These are phyloP conservation scores for Tricholoma flavovirens DNA, from an alignment of 768 basidiomycete genomes.

Conservation along the genomic window DNA sequence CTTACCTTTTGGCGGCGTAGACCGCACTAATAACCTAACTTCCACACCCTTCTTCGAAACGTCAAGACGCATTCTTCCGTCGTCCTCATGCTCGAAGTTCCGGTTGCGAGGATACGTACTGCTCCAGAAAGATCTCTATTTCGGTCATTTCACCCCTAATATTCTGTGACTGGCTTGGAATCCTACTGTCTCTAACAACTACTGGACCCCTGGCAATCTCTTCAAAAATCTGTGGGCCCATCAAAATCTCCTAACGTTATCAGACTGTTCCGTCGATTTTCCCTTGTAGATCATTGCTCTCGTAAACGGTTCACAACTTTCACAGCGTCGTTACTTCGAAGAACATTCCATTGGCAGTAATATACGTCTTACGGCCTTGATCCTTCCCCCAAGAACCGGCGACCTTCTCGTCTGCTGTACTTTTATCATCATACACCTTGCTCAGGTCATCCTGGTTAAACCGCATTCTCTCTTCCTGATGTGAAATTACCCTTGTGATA, in stretches of 20 bases:
- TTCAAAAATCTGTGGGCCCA: neutral
- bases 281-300: neutral
- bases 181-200: neutral
- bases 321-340: neutral
- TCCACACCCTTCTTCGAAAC: neutral
- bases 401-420: neutral
- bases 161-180: neutral
- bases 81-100: neutral
- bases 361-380: neutral
- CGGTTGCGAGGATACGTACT: neutral
- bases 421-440: neutral
- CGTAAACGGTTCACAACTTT: neutral
- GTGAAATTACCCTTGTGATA: neutral
- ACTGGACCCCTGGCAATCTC: neutral
- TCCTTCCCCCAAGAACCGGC: neutral
- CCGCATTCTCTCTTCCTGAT: neutral
- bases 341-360: neutral
- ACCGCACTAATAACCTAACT: neutral
- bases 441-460: neutral
- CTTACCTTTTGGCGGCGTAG: neutral
- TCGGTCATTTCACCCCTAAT: neutral
- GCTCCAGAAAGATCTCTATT: neutral
- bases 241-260: neutral
- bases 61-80: neutral
- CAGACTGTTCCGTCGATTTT: neutral